Conservation (phyloP, 1,284 basidiomycete species). For the Irpex sp. region DNA sequence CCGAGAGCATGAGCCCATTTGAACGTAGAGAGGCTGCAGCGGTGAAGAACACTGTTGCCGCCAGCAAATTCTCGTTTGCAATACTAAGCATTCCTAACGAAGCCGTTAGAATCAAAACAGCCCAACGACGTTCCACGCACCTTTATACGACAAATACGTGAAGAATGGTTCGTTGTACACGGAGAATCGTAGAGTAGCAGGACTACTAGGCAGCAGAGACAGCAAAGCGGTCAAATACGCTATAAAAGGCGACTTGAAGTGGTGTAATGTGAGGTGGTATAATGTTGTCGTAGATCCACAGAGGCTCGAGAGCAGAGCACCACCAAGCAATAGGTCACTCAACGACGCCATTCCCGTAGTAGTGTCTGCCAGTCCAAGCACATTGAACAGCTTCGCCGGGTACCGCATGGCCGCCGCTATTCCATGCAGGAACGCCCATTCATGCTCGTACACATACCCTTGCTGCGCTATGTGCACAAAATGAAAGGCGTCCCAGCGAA, state of each 20-base stretch:
- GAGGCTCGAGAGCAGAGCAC: conserved; percentile 39
- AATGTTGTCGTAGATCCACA: conserved; percentile 51
- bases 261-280: conserved; percentile 57
- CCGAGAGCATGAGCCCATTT: conserved; percentile 75
- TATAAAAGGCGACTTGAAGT: conserved; percentile 48
- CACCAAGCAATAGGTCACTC: conserved; percentile 30
- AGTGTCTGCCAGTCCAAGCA: not conserved
- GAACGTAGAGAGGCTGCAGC: conserved; percentile 72
- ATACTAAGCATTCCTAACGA: conserved; percentile 59
- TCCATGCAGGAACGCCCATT: conserved; percentile 87
- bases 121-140: conserved; percentile 31
- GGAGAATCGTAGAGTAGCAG: conserved; percentile 66
- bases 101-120: conserved; percentile 5
- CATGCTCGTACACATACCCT: conserved; percentile 76
- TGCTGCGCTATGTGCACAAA: conserved; percentile 66
- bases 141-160: conserved; percentile 75
- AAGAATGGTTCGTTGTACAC: conserved; percentile 87
- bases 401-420: not conserved
- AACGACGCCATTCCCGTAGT: not conserved
- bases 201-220: conserved; percentile 80
- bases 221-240: conserved; percentile 63
- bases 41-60: conserved; percentile 61
- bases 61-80: conserved; percentile 42
- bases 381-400: not conserved
- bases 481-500: conserved; percentile 92